Base-by-base conservation (phyloP, 1,284 basidiomycete species). In the Ceratobasidium theobromae region DNA sequence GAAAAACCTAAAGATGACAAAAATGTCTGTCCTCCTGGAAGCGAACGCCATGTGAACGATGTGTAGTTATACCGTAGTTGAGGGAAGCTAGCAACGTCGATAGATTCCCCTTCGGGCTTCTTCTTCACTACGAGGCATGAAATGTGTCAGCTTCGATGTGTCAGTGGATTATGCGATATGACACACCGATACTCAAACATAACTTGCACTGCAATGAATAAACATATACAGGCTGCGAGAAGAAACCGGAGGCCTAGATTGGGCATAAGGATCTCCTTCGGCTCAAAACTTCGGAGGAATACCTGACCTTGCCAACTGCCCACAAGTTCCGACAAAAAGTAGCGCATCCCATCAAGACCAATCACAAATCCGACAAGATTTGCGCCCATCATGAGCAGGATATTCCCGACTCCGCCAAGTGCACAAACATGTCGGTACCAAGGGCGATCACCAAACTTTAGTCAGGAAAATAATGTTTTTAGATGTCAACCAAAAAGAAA, bases 361-460 rank as follows among this genome's bases (percentile, higher is more conserved):
- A 98, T 82, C 12, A 95, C 95, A 74, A 99, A 98, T 0, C 97
- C 96, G 1, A 99, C 89, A 4, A 99, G 83, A 75, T 99, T 99
- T 33, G 94, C 96, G 0, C 82, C 76, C 85, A 95, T 90, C 93
- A 99, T 93, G 78, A 93, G 85, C 41, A 97, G 74, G 27, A 95
- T 82, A 74, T 98, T 99, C 71, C 85, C 74, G 4, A 95, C 90
- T 0, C 87, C 95, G 2, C 96, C 96, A 0, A 88, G 60, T 0
- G 93, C 96, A 65, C 88, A 88, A 6, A 89, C 79, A 72, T 97
- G 95, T 23, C 97, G 80, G 76, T 93, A 98, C 95, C 95, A 98
- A 51, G 78, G 73, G 38, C 75, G 68, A 6, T 78, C 74, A 3
- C 85, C 88, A 73, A 84, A 95, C 91, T 94, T 71, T 51, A 23